Conservation (phyloP, 129 eudicot genomes). For the Ambrosia trifida region DNA sequence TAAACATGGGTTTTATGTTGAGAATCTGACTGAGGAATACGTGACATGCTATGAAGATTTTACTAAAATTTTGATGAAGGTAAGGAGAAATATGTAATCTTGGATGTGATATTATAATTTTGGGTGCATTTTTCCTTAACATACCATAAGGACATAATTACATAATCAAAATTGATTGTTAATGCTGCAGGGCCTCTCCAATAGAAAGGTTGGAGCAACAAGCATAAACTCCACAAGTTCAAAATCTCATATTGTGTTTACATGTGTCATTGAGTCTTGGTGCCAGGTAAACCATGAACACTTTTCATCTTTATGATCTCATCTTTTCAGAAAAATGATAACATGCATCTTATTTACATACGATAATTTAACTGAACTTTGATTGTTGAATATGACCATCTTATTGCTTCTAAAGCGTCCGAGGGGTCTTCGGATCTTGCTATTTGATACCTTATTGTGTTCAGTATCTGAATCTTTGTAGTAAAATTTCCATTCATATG, state of each 20-base stretch:
- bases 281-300: constrained; percentile 58
- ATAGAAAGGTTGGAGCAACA: constrained; percentile 81
- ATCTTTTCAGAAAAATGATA: neutral
- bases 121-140: neutral
- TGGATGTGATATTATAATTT: neutral
- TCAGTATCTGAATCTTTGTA: too few relatives aligned
- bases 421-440: too few relatives aligned
- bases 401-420: too few relatives aligned
- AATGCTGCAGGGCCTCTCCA: constrained; percentile 86
- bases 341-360: neutral
- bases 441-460: too few relatives aligned
- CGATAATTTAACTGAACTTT: neutral
- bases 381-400: too few relatives aligned
- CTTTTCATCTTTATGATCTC: too few relatives aligned
- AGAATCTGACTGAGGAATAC: constrained; percentile 85
- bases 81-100: constrained; percentile 24
- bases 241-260: constrained; percentile 84
- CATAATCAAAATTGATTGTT: constrained; percentile 5
- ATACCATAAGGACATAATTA: neutral
- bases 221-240: constrained; percentile 92
- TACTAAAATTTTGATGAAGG: constrained; percentile 87
- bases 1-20: constrained; percentile 83
- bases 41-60: constrained; percentile 77
- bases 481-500: neutral
- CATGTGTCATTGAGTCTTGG: constrained; percentile 95